Evolutionary conservation across 1,284 basidiomycete species (phyloP), one percentile per base, ranked within the genome.

Genomic region (Wolfiporia cocos): DNA sequence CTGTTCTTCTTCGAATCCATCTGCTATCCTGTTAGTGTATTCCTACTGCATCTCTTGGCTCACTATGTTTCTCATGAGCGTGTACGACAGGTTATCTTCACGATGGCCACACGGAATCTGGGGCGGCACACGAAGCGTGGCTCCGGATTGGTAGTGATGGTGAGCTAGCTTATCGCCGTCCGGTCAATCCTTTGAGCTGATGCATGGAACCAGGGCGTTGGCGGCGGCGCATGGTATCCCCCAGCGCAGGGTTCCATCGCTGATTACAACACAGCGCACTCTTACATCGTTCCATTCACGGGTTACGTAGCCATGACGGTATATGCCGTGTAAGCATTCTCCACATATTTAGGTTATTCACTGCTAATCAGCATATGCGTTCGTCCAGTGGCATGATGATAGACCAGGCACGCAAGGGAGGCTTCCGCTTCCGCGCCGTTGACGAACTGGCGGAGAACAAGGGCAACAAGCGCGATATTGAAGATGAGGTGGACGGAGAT

Each of bases 1-100:
- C 62, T 88, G 45, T 86, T 87, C 73, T 86, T 84, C 71, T 87
- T 86, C 62, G 85, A 86, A 61, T 81, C 78, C 6, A 79, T 81
- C 51, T 81, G 80, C 56, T 82, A 81, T 55, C 79, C 81, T 4
- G 72, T 75, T 48, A 19, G 59, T 61, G 56, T 49, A 43, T 55
- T 49, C 10, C 17, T 22, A 23, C 5, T n/a, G 24, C 15, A 39
- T 21, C 15, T 7, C 35, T 14, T 31, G 14, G 29, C 33, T 34
- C 29, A 39, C 34, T 30, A n/a, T n/a, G 38, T 30, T 10, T 5
- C 14, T 24, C 18, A 46, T 47, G 18, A 11, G 17, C 18, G 11
- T 31, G 3, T 14, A 14, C 5, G 10, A 22, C 37, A 75, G 72
- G 77, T 80, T 51, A 81, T 86, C 46, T 86, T 84, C 65, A 80